Conservation (phyloP, 345 rosid genomes). For the Pistacia atlantica region DNA sequence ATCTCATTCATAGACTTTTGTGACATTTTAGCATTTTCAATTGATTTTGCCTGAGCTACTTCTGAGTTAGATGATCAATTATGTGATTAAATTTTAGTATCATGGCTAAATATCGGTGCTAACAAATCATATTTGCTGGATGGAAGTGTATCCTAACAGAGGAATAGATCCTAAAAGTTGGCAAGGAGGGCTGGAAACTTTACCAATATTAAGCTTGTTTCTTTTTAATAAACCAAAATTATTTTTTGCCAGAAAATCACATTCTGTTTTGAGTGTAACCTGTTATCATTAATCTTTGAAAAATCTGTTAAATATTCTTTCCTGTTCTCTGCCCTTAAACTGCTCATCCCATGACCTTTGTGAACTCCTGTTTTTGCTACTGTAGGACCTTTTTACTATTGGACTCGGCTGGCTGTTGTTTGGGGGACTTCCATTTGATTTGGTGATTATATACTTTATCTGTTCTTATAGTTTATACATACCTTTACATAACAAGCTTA, state of each 20-base stretch:
- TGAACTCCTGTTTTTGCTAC: constrained; percentile 11
- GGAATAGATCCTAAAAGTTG: not conserved
- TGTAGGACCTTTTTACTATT: constrained; percentile 73
- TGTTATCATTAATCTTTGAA: not conserved
- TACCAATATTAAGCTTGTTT: not conserved
- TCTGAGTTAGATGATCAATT: not conserved
- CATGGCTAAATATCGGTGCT: not conserved
- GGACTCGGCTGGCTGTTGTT: constrained; percentile 73
- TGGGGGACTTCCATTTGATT: constrained; percentile 75
- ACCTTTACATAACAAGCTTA: not conserved
- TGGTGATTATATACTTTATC: constrained; percentile 35
- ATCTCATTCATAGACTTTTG: not conserved
- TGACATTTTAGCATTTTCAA: not conserved
- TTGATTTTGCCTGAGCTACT: not conserved
- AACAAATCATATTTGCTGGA: not conserved
- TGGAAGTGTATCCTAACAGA: not conserved
- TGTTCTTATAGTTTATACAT: not conserved
- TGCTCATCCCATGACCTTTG: not conserved
- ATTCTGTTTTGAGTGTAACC: not conserved
- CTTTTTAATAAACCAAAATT: not conserved
- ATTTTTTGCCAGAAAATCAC: not conserved
- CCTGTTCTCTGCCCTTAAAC: not conserved
- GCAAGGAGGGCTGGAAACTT: not conserved
- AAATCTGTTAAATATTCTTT: not conserved
- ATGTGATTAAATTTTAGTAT: not conserved